phyloP scores from a whole-genome alignment of 2,329 filamentous ascomycete genomes.

The Alternaria sp. region DNA sequence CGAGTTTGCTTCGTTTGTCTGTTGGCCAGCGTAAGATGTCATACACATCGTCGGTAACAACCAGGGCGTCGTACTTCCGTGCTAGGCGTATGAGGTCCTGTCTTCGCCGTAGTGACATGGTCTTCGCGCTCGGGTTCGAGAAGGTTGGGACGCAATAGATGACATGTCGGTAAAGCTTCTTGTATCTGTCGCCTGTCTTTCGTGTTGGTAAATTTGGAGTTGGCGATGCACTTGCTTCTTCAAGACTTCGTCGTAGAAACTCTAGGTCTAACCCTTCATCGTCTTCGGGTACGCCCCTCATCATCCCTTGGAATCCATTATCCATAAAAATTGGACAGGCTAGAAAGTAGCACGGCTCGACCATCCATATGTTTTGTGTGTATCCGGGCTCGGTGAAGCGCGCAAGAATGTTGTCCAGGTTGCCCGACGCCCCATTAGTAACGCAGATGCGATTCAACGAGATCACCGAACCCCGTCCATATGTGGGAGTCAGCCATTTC shows the following conservation, averaged over 20 bases:
- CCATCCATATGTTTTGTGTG: constrained; percentile 78
- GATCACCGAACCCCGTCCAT: constrained; percentile 54
- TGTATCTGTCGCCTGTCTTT: constrained; percentile 64
- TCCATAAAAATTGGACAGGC: constrained; percentile 81
- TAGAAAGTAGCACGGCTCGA: constrained; percentile 79
- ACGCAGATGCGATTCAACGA: constrained; percentile 71
- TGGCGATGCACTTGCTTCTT: constrained; percentile 53
- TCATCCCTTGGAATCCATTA: constrained; percentile 70
- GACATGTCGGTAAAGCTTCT: constrained; percentile 81
- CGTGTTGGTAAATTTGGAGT: constrained; percentile 49
- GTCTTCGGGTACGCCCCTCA: constrained; percentile 77
- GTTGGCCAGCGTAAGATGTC: constrained; percentile 82
- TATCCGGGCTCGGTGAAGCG: not conserved
- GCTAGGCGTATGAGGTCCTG: constrained; percentile 74
- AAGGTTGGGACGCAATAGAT: constrained; percentile 87
- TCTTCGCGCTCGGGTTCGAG: constrained; percentile 82
- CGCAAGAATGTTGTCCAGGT: not conserved
- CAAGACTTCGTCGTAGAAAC: constrained; percentile 60
- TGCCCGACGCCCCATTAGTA: constrained; percentile 74
- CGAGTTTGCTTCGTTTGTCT: constrained; percentile 56
- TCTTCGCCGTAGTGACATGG: constrained; percentile 74
- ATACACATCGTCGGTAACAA: constrained; percentile 66
- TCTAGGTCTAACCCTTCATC: constrained; percentile 74
- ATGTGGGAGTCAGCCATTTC: constrained; percentile 70
- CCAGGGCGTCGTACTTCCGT: constrained; percentile 74